phyloP scores from a whole-genome alignment of 2,329 filamentous ascomycete species.

The Talaromyces sp. region DNA sequence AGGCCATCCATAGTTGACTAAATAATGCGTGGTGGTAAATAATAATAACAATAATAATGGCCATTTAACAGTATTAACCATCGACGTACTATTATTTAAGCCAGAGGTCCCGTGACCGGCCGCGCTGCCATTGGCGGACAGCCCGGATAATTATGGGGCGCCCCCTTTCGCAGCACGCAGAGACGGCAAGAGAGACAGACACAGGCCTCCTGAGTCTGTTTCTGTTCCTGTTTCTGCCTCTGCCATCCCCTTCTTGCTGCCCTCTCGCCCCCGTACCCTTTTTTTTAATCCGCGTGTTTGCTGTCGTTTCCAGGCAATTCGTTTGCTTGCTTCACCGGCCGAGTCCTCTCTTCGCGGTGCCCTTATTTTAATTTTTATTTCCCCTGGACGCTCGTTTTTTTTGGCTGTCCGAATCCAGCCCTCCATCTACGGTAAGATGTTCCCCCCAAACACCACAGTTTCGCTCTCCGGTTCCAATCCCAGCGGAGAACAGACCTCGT shows the following conservation, averaged over 20 bases:
- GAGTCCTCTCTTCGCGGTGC: slow-evolving; percentile 4
- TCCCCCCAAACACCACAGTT: background rate
- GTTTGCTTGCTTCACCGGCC: background rate
- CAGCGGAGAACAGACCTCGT: background rate
- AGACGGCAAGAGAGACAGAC: background rate
- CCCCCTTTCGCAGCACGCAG: slow-evolving; percentile 6
- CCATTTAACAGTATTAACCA: too few relatives aligned
- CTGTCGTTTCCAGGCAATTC: slow-evolving; percentile 1
- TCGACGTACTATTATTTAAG: background rate
- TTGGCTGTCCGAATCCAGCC: background rate
- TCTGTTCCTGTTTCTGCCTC: slow-evolving; percentile 1
- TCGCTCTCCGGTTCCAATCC: too few relatives aligned
- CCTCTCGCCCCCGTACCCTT: background rate
- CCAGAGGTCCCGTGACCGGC: slow-evolving; percentile 5
- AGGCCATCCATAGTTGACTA: too few relatives aligned
- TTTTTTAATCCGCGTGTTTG: slow-evolving; percentile 4
- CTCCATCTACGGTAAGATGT: background rate
- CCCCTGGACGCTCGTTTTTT: slow-evolving; percentile 3
- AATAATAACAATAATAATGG: too few relatives aligned
- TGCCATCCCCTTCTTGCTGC: background rate
- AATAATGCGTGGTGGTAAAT: too few relatives aligned
- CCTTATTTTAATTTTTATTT: slow-evolving; percentile 1
- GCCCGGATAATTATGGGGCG: background rate
- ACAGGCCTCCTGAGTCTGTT: slow-evolving; percentile 6
- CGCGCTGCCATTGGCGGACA: background rate